phyloP scores from a whole-genome alignment of 1,284 basidiomycete genomes.

The Laetiporus sulphureus region DNA sequence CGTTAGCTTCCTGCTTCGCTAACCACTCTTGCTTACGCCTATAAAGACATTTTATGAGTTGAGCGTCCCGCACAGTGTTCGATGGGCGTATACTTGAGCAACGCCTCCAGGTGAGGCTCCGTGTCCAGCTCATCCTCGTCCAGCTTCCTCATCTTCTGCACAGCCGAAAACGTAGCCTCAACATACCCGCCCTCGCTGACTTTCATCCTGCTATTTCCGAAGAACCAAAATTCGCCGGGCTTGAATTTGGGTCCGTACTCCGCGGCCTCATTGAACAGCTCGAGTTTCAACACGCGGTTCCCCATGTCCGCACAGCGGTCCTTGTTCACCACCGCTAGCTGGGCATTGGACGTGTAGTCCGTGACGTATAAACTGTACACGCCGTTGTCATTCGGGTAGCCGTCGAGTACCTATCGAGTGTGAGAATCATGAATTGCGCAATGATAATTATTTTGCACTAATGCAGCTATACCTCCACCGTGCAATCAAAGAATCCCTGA shows the following conservation, averaged over 20 bases:
- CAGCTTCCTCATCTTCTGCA: slow-evolving; percentile 39
- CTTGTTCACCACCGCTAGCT: slow-evolving; percentile 25
- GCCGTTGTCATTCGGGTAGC: slow-evolving; percentile 26
- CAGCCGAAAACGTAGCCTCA: slow-evolving; percentile 45
- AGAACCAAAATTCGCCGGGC: slow-evolving; percentile 43
- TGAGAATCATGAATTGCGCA: neutral
- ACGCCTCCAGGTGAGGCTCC: slow-evolving; percentile 34
- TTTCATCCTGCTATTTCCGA: slow-evolving; percentile 49
- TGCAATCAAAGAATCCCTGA: slow-evolving; percentile 58
- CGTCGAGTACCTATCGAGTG: slow-evolving; percentile 39
- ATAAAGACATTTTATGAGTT: neutral
- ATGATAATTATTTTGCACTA: too few species aligned
- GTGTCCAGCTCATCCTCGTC: slow-evolving; percentile 32
- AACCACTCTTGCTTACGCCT: slow-evolving; percentile 54
- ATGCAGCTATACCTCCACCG: slow-evolving; percentile 65
- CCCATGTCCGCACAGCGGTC: slow-evolving; percentile 42
- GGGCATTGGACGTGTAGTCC: slow-evolving; percentile 50
- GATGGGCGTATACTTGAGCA: slow-evolving; percentile 43
- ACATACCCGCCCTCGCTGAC: slow-evolving; percentile 32
- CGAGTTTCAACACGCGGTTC: slow-evolving; percentile 42
- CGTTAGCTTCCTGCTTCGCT: slow-evolving; percentile 19
- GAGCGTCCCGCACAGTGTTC: neutral
- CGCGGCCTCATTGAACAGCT: slow-evolving; percentile 48
- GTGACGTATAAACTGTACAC: slow-evolving; percentile 56
- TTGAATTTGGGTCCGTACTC: slow-evolving; percentile 37